Evolutionary conservation across 2,329 filamentous ascomycete genomes (phyloP).

Genomic region (Orbilia brochopaga): DNA sequence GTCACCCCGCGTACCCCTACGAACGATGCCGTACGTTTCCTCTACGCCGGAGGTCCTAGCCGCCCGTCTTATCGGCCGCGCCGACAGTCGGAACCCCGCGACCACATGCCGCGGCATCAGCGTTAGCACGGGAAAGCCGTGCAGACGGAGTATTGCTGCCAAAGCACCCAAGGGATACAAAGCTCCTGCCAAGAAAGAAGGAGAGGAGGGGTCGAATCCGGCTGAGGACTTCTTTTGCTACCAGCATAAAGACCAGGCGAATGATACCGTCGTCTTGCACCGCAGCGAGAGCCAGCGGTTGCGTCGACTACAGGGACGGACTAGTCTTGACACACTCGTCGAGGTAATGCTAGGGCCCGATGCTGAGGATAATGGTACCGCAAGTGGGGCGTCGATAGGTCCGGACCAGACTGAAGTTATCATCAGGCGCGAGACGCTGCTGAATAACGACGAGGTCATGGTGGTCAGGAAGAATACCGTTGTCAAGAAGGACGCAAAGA

Average conservation of each 20-base stretch:
- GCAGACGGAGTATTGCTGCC: constrained; percentile 72
- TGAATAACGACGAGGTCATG: constrained; percentile 52
- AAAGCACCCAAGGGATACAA: constrained; percentile 56
- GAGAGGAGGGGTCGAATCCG: constrained; percentile 62
- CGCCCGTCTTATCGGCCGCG: constrained; percentile 71
- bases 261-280: constrained; percentile 60
- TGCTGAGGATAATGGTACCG: constrained; percentile 50
- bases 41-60: constrained; percentile 72
- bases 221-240: constrained; percentile 80
- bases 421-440: constrained; percentile 53
- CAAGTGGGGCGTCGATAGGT: constrained; percentile 53
- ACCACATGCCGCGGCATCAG: constrained; percentile 91
- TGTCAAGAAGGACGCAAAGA: constrained; percentile 47
- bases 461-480: constrained; percentile 52
- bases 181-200: constrained; percentile 55
- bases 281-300: constrained; percentile 58
- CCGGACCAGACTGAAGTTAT: constrained; percentile 48
- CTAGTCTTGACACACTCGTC: constrained; percentile 84
- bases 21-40: constrained; percentile 68
- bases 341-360: constrained; percentile 57
- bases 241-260: constrained; percentile 91
- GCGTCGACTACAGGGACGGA: constrained; percentile 68
- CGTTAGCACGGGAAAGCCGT: constrained; percentile 74
- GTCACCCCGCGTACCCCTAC: background rate
- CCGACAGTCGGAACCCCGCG: constrained; percentile 81